Evolutionary conservation across 2,329 filamentous ascomycete genomes (phyloP), one percentile per base, ranked within the genome.

Genomic region (Hypoxylon sp.): DNA sequence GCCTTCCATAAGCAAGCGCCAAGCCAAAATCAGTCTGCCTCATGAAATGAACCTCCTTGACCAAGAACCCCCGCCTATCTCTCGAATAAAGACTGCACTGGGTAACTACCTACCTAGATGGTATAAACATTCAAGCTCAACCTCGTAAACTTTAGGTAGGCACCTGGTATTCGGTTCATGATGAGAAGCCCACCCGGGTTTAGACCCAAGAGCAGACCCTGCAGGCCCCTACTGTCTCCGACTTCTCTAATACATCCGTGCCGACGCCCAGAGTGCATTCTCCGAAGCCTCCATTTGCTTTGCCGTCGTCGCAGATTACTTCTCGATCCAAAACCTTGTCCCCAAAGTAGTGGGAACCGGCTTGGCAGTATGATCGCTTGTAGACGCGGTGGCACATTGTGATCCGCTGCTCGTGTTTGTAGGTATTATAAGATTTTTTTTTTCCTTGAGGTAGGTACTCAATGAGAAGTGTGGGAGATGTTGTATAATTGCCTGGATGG

Each of bases 301-400:
- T 17, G 3, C 39, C 39, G 17, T 44, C 39, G 9, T 11, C 11
- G 39, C 39, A 44, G 17, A 22, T 22, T 17, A 11, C 39, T 19
- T 44, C 2, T 22, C 19, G 39, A 3, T 44, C 29, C 17, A 44
- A 11, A 11, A 22, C 17, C 17, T 3, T 22, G 8, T 22, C 8
- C 39, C 39, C 39, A 19, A 19, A 22, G 39, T 4, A 44, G 17
- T 44, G 39, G 39, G 39, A 17, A 13, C 46, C 46, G 4, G 11
- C 10, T 10, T 29, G 14, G 26, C 46, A 50, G 22, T 31, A 50
- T n/a, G 46, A 11, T 9, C n/a, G 46, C 22, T 50, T 31, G 46
- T 50, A 50, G 22, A 29, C 26, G 11, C 46, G 46, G 46, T 50
- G 11, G 46, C 46, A 50, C 46, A 50, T 50, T 5, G 22, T 29